Evolutionary conservation across 345 rosid species (phyloP).

Genomic region (Corchorus capsularis): DNA sequence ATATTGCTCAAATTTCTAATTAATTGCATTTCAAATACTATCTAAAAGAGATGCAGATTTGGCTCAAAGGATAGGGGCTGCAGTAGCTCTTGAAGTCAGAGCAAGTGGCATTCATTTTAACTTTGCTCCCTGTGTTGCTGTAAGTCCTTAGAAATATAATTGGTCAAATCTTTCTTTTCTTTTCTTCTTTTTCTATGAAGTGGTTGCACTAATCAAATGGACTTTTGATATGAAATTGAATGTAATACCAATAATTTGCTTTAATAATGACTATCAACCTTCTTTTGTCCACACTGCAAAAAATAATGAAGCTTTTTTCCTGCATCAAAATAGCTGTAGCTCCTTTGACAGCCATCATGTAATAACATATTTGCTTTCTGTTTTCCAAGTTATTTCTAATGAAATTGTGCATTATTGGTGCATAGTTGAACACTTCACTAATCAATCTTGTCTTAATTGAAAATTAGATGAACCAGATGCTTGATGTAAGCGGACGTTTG

Average conservation of each 20-base stretch:
- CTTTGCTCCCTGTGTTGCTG: constrained; percentile 89
- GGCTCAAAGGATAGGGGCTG: constrained; percentile 61
- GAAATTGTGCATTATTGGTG: background rate
- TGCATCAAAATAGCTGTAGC: background rate
- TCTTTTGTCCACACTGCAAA: background rate
- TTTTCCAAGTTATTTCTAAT: background rate
- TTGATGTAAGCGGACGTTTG: background rate
- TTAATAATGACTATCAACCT: constrained; percentile 1
- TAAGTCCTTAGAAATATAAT: constrained; percentile 36
- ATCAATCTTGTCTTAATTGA: constrained; percentile 5
- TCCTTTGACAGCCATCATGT: background rate
- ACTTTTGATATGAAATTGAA: background rate
- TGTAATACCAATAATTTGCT: background rate
- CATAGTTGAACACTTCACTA: background rate
- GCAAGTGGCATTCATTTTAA: constrained; percentile 80
- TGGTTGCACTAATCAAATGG: background rate
- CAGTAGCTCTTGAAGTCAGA: constrained; percentile 85
- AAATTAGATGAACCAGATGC: constrained; percentile 6
- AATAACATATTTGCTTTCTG: constrained; percentile 1
- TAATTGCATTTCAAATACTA: background rate
- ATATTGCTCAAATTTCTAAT: constrained; percentile 20
- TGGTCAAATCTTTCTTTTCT: background rate
- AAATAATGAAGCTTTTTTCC: background rate
- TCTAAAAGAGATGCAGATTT: constrained; percentile 63
- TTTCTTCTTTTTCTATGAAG: background rate